Percentiles rank a stretch among this genome's conserved stretches.
Conservation (phyloP, 1,284 basidiomycete species). For the Leccinum fallax region DNA sequence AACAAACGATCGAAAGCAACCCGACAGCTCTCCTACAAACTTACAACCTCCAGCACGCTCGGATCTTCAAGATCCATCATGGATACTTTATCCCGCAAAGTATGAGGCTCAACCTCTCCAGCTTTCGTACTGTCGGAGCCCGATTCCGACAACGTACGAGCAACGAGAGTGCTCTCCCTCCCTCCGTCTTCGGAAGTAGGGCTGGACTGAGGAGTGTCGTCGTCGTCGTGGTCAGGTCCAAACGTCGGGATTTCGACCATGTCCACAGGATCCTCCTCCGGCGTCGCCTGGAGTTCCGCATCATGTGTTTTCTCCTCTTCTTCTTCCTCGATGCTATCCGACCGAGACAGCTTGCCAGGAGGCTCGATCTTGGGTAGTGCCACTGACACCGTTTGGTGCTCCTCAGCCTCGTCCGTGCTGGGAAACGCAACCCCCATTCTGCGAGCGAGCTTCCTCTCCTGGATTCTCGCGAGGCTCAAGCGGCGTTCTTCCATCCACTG, state of each 20-base stretch:
- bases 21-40: conserved; percentile 8
- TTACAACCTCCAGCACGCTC: conserved; percentile 18
- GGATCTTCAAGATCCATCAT: conserved; percentile 33
- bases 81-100: conserved; percentile 33
- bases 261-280: conserved; percentile 1
- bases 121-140: conserved; percentile 29
- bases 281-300: conserved; percentile 1
- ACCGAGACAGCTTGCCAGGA: conserved; percentile 31
- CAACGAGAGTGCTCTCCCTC: conserved; percentile 28
- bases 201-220: conserved; percentile 3
- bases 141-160: conserved; percentile 30
- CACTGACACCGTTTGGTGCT: conserved; percentile 15
- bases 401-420: conserved; percentile 9
- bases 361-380: conserved; percentile 25
- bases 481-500: conserved; percentile 44
- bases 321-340: conserved; percentile 38
- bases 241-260: conserved; percentile 3
- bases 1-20: neutral
- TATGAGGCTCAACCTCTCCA: conserved; percentile 27
- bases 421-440: conserved; percentile 33
- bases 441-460: conserved; percentile 32
- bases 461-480: too few species aligned
- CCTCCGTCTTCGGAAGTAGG: conserved; percentile 22
- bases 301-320: conserved; percentile 27
- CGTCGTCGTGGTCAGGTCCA: conserved; percentile 9